These are phyloP conservation scores for Ceratocystis lukuohia DNA, from an alignment of 2,329 filamentous ascomycete genomes.

Conservation along the genomic window DNA sequence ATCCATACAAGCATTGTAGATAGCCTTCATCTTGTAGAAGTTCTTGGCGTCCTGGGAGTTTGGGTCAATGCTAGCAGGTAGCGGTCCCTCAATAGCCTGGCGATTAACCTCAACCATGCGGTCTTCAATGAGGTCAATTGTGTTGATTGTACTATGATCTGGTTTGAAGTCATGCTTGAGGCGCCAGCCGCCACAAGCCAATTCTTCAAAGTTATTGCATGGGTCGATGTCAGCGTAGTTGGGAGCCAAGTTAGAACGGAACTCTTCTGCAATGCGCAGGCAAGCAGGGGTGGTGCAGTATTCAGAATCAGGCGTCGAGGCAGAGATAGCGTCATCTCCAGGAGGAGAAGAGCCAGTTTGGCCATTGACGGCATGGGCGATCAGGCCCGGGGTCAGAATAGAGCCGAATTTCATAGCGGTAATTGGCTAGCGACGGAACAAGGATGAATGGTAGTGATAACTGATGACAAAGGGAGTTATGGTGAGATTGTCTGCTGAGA, in stretches of 20 bases:
- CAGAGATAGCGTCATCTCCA: not conserved
- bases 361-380: not conserved
- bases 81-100: constrained; percentile 48
- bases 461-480: too few relatives aligned
- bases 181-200: constrained; percentile 55
- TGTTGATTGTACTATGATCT: constrained; percentile 48
- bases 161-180: constrained; percentile 50
- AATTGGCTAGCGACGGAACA: too few relatives aligned
- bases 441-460: too few relatives aligned
- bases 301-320: not conserved
- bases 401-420: not conserved
- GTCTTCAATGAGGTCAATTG: constrained; percentile 48
- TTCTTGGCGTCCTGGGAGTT: constrained; percentile 42
- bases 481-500: too few relatives aligned
- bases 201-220: constrained; percentile 54
- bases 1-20: constrained; percentile 54
- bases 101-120: constrained; percentile 44
- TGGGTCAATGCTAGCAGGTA: constrained; percentile 28
- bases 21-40: constrained; percentile 51
- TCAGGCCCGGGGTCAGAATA: not conserved
- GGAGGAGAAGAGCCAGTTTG: not conserved
- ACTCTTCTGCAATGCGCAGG: constrained; percentile 26
- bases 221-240: constrained; percentile 50
- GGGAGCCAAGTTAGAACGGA: constrained; percentile 24
- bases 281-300: constrained; percentile 24